A percentile compares a stretch with the other conserved stretches of the same genome.
These are phyloP conservation scores for Polychaeton citri DNA, from an alignment of 2,329 filamentous ascomycete genomes.

Conservation along the genomic window DNA sequence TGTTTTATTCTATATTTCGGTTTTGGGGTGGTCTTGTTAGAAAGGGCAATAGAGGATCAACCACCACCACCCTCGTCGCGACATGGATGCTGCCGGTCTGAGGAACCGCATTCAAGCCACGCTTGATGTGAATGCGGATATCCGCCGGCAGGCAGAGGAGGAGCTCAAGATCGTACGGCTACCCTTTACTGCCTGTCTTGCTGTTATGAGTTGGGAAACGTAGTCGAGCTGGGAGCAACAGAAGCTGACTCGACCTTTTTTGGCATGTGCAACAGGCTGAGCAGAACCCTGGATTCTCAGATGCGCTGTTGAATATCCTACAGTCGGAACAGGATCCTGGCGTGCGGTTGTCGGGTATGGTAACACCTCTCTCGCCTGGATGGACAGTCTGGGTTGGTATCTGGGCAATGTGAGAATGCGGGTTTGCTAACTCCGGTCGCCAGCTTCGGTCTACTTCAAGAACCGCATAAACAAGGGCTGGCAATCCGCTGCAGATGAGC, in stretches of 20 bases:
- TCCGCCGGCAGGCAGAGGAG: slow-evolving; percentile 62
- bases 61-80: no score
- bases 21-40: no score
- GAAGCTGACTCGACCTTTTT: neutral
- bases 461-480: slow-evolving; percentile 92
- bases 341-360: slow-evolving; percentile 77
- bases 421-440: neutral
- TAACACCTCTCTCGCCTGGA: neutral
- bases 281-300: slow-evolving; percentile 76
- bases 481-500: slow-evolving; percentile 62
- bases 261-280: slow-evolving; percentile 52
- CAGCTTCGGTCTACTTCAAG: slow-evolving; percentile 95
- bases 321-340: slow-evolving; percentile 75
- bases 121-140: slow-evolving; percentile 60
- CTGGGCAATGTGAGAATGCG: neutral
- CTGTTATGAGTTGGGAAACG: no score
- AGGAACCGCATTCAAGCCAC: slow-evolving; percentile 66
- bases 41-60: no score
- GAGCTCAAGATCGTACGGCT: slow-evolving; percentile 65
- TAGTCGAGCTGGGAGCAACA: no score
- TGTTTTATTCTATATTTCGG: no score
- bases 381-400: neutral
- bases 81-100: slow-evolving; percentile 63
- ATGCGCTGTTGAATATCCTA: slow-evolving; percentile 80
- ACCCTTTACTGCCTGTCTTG: no score